Conservation (phyloP, 495 filamentous ascomycete genomes). For the Massariosphaeria phaeospora region DNA sequence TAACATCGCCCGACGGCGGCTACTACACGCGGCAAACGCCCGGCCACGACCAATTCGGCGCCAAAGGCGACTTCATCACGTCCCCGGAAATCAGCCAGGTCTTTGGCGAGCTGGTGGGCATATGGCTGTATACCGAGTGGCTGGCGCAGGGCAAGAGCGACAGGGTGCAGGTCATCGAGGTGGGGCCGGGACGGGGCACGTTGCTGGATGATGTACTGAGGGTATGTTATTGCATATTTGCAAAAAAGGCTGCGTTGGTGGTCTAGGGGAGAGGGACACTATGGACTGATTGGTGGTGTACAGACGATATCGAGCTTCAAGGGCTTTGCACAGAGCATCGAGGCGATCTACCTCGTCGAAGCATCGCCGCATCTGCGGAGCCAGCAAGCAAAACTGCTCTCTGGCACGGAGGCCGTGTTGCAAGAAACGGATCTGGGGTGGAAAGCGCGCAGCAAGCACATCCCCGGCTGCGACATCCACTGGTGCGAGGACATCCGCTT, state of each 20-base stretch:
- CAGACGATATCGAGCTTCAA: constrained; percentile 84
- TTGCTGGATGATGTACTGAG: constrained; percentile 95
- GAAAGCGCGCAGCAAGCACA: constrained; percentile 71
- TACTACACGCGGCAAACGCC: constrained; percentile 78
- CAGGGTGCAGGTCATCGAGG: constrained; percentile 82
- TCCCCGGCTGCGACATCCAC: constrained; percentile 57
- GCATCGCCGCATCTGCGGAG: constrained; percentile 70
- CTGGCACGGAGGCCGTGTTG: constrained; percentile 64
- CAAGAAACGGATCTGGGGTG: constrained; percentile 69
- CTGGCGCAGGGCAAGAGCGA: constrained; percentile 72
- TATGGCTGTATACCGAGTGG: constrained; percentile 97
- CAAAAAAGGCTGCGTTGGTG: not conserved
- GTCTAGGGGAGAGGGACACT: not conserved
- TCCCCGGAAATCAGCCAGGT: constrained; percentile 96
- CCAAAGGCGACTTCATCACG: constrained; percentile 89
- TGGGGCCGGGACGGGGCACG: constrained; percentile 90
- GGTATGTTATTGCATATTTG: constrained; percentile 48
- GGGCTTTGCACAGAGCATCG: constrained; percentile 66
- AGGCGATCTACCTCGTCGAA: constrained; percentile 86
- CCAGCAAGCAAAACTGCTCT: constrained; percentile 77
- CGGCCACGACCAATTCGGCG: constrained; percentile 77
- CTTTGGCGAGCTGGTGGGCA: constrained; percentile 87
- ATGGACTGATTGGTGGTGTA: constrained; percentile 7
- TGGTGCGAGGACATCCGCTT: constrained; percentile 89
- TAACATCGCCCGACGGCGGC: constrained; percentile 83